A percentile compares a stretch with the other conserved stretches of the same genome.
Conservation (phyloP, 345 rosid genomes). For the Eucalyptus pauciflora region DNA sequence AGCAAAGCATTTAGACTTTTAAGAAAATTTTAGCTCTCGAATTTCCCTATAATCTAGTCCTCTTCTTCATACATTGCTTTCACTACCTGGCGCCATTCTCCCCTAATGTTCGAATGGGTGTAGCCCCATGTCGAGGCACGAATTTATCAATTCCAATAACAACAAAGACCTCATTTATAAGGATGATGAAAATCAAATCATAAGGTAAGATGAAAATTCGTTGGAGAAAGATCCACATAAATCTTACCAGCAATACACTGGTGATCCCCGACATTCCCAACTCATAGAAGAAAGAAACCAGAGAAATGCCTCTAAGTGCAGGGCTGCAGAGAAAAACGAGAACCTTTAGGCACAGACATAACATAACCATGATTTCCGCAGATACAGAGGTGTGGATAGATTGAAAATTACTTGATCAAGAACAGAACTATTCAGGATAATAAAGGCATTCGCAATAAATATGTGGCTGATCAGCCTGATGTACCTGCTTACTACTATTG, state of each 20-base stretch:
- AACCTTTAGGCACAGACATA: neutral
- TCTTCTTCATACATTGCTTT: neutral
- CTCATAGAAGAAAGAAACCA: slow-evolving; percentile 41
- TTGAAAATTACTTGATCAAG: neutral
- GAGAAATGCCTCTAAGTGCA: slow-evolving; percentile 27
- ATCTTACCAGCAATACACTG: slow-evolving; percentile 23
- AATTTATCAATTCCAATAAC: neutral
- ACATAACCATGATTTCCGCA: neutral
- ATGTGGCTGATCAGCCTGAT: neutral
- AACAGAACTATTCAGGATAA: neutral
- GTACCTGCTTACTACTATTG: slow-evolving; percentile 19
- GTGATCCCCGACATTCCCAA: slow-evolving; percentile 51
- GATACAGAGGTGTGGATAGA: neutral
- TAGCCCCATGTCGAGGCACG: neutral
- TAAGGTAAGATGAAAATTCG: neutral
- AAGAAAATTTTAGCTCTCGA: neutral
- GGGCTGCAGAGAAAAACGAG: slow-evolving; percentile 16
- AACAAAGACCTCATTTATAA: neutral
- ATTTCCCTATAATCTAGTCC: neutral
- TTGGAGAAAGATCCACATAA: neutral
- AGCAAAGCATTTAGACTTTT: neutral
- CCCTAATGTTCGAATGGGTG: neutral
- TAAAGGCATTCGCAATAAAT: neutral
- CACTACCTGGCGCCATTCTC: neutral
- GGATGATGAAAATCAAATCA: neutral